Conservation (phyloP, 306 rosid genomes). For the Cyclanthera cordifolia region DNA sequence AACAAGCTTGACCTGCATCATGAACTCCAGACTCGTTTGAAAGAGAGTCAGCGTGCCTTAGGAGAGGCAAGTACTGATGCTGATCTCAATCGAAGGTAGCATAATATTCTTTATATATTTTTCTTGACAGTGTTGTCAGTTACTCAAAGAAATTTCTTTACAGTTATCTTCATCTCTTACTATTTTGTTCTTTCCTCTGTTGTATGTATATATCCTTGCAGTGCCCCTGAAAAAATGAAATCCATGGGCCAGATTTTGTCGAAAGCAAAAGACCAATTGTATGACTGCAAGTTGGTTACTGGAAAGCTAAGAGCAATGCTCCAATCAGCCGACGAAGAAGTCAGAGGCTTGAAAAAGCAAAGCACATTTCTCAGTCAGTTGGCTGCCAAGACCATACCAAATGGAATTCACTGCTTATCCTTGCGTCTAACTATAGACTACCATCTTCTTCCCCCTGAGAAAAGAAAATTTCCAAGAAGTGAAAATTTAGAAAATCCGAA, state of each 20-base stretch:
- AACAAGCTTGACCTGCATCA: slow-evolving; percentile 47
- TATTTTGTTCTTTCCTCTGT: not conserved
- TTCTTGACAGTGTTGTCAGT: not conserved
- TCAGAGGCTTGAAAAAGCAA: slow-evolving; percentile 80
- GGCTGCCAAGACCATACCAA: slow-evolving; percentile 96
- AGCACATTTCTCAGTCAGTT: slow-evolving; percentile 94
- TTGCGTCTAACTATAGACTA: slow-evolving; percentile 92
- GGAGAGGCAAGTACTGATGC: slow-evolving; percentile 69
- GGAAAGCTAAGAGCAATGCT: slow-evolving; percentile 92
- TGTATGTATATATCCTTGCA: slow-evolving; percentile 26
- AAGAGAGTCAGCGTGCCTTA: slow-evolving; percentile 68
- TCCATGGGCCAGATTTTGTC: slow-evolving; percentile 83
- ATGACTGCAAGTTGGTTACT: slow-evolving; percentile 85
- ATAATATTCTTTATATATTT: not conserved
- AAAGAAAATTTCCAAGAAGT: slow-evolving; percentile 71
- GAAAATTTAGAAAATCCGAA: slow-evolving; percentile 78
- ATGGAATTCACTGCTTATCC: slow-evolving; percentile 92
- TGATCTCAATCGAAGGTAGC: slow-evolving; percentile 64
- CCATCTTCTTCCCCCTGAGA: slow-evolving; percentile 69
- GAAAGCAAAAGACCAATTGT: slow-evolving; percentile 65
- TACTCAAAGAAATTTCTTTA: not conserved
- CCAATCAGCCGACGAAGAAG: slow-evolving; percentile 85
- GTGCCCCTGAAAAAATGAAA: slow-evolving; percentile 62
- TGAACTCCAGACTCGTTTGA: slow-evolving; percentile 48
- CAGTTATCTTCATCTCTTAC: not conserved